Percentiles rank a stretch among this genome's conserved stretches.
These are phyloP conservation scores for Phlyctochytrium arcticum DNA, from an alignment of 192 early-diverging fungal species.

Conservation along the genomic window DNA sequence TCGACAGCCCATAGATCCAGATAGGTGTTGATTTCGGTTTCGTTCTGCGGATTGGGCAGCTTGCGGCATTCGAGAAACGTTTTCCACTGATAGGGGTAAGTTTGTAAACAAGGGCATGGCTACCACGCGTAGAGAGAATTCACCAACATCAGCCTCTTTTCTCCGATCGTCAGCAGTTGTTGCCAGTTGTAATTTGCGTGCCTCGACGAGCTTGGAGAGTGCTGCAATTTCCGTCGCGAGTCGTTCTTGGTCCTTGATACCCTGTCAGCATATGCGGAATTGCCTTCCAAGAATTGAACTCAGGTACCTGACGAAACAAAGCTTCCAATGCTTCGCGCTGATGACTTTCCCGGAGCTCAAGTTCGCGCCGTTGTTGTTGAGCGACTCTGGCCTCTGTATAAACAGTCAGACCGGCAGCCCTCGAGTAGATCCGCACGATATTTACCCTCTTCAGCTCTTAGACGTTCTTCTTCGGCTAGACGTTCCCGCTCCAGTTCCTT, in stretches of 20 bases:
- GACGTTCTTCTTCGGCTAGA: constrained; percentile 28
- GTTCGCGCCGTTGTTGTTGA: constrained; percentile 36
- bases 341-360: constrained; percentile 29
- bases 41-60: constrained; percentile 42
- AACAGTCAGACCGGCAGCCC: neutral
- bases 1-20: constrained; percentile 40
- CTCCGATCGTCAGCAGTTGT: no score
- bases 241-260: constrained; percentile 31
- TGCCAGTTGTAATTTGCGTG: no score
- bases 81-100: no score
- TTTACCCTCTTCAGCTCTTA: constrained; percentile 34
- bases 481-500: constrained; percentile 31
- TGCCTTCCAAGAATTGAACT: neutral
- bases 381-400: constrained; percentile 34
- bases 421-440: neutral
- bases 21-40: constrained; percentile 47
- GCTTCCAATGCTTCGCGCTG: constrained; percentile 43
- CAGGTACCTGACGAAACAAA: constrained; percentile 41
- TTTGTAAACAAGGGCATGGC: no score
- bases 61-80: constrained; percentile 42
- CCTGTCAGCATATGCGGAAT: neutral
- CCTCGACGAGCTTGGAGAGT: constrained; percentile 2
- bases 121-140: no score
- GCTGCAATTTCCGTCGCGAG: constrained; percentile 34
- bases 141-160: no score